A percentile compares a stretch with the other conserved stretches of the same genome.
phyloP scores from a whole-genome alignment of 2,329 filamentous ascomycete species.

The Arthrobotrys sinensis region DNA sequence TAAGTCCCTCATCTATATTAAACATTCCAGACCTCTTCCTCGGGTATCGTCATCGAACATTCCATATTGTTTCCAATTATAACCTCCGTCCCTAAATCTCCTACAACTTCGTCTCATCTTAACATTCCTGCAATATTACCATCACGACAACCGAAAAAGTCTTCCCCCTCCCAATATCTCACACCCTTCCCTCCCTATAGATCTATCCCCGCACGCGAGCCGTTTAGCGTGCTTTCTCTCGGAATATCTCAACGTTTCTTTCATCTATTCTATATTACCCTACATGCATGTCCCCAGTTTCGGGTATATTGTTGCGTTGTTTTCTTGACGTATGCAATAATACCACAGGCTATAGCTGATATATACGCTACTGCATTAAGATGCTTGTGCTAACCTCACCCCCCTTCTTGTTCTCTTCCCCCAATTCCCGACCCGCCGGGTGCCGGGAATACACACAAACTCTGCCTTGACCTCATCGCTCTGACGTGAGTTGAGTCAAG shows the following conservation, averaged over 20 bases:
- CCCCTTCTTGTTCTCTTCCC: constrained; percentile 35
- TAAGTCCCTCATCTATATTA: constrained; percentile 58
- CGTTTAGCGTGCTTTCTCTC: constrained; percentile 45
- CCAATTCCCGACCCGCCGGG: constrained; percentile 50
- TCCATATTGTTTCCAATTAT: constrained; percentile 56
- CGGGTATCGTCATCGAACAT: constrained; percentile 52
- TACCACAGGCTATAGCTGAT: constrained; percentile 54
- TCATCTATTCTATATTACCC: constrained; percentile 57
- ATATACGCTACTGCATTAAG: constrained; percentile 42
- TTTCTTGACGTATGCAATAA: constrained; percentile 60
- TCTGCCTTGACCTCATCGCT: constrained; percentile 23
- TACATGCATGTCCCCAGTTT: constrained; percentile 53
- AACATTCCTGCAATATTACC: constrained; percentile 24
- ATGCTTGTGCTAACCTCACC: constrained; percentile 46
- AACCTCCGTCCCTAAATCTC: constrained; percentile 25
- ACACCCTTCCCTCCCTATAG: constrained; percentile 14
- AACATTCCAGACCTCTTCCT: constrained; percentile 34
- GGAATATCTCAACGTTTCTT: constrained; percentile 59
- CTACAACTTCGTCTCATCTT: constrained; percentile 28
- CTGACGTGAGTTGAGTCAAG: constrained; percentile 26
- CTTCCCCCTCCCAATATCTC: constrained; percentile 10
- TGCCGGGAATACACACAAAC: constrained; percentile 40
- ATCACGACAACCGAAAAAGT: constrained; percentile 39
- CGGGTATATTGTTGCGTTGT: constrained; percentile 62
- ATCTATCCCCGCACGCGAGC: constrained; percentile 51